Evolutionary conservation across 2,329 filamentous ascomycete genomes (phyloP).

Genomic region (Trichoderma atrobrunneum): DNA sequence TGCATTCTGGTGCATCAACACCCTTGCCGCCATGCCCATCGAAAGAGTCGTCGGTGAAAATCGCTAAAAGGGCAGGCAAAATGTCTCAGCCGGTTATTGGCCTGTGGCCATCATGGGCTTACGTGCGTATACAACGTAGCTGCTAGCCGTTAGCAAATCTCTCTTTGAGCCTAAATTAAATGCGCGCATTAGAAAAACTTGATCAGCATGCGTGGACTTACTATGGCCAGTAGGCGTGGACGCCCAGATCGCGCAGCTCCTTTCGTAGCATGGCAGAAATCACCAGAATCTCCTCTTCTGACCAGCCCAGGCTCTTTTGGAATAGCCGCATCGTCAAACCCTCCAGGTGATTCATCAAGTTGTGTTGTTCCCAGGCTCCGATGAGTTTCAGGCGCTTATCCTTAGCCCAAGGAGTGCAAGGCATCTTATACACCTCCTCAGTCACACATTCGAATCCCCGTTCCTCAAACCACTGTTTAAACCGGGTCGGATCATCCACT

Average conservation of each 20-base stretch:
- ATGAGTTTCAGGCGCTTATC: conserved; percentile 49
- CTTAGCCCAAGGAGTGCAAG: conserved; percentile 48
- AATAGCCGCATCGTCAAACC: conserved; percentile 34
- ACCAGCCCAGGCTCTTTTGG: conserved; percentile 33
- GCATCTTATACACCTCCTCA: conserved; percentile 46
- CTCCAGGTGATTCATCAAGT: conserved; percentile 27
- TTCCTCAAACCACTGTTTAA: conserved; percentile 39
- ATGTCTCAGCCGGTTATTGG: background rate
- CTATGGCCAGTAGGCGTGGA: conserved; percentile 35
- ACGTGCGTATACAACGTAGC: conserved; percentile 23
- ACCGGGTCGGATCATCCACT: conserved; percentile 28
- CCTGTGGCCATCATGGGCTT: conserved; percentile 17
- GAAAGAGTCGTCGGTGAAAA: background rate
- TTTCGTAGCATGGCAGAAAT: conserved; percentile 30
- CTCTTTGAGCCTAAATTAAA: background rate
- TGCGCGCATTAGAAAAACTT: background rate
- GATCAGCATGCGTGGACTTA: conserved; percentile 24
- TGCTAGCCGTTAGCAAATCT: conserved; percentile 16
- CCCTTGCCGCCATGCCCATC: background rate
- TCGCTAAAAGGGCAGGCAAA: background rate
- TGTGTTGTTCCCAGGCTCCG: conserved; percentile 33
- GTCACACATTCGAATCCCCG: conserved; percentile 50
- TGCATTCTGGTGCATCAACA: background rate
- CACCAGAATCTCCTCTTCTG: conserved; percentile 28
- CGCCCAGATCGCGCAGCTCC: conserved; percentile 30